phyloP scores from a whole-genome alignment of 805 yeast genomes.

The Metschnikowia reukaufii region DNA sequence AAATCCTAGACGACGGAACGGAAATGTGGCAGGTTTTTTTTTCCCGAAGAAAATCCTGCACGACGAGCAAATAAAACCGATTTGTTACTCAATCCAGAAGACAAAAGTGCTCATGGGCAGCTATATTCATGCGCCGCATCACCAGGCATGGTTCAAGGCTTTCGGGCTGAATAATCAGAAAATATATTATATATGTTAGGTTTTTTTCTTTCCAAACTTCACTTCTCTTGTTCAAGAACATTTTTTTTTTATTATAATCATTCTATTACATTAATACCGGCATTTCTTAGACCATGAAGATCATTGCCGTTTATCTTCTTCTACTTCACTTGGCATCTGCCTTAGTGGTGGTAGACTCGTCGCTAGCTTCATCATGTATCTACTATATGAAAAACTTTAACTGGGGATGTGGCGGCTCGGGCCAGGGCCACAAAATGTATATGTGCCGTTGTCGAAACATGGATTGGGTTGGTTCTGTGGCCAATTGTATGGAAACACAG shows the following conservation, averaged over 20 bases:
- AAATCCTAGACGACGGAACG: no score
- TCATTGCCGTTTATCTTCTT: background rate
- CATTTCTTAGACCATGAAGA: no score
- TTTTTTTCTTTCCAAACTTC: background rate
- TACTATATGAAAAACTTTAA: conserved; percentile 20
- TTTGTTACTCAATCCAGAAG: conserved; percentile 3
- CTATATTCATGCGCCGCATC: background rate
- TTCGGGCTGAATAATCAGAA: background rate
- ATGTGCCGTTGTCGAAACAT: conserved; percentile 20
- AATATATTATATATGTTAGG: background rate
- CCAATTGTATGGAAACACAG: conserved; percentile 19
- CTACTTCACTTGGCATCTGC: conserved; percentile 10
- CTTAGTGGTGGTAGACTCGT: conserved; percentile 18
- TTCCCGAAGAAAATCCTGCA: background rate
- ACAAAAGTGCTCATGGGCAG: conserved; percentile 3
- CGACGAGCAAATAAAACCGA: conserved; percentile 6
- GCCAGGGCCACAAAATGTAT: conserved; percentile 21
- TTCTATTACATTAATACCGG: no score
- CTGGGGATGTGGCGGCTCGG: conserved; percentile 24
- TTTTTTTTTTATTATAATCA: no score
- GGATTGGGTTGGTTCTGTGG: conserved; percentile 22
- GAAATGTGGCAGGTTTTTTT: background rate
- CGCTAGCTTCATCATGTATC: conserved; percentile 21
- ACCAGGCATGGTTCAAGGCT: background rate
- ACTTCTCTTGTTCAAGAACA: background rate